Conservation (phyloP, 768 basidiomycete species). For the Galerina marginata region DNA sequence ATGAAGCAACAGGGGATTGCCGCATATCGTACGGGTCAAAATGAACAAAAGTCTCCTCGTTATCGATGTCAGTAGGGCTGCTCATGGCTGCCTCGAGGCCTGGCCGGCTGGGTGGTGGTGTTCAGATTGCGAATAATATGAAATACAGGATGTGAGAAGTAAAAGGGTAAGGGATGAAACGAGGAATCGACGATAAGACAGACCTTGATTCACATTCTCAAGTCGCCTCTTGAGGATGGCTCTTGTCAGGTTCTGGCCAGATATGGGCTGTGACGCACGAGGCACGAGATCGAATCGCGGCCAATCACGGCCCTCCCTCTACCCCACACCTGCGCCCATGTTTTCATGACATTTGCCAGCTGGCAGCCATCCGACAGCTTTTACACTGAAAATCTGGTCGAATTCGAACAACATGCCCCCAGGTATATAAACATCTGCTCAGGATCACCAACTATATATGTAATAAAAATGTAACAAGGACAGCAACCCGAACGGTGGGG, state of each 20-base stretch:
- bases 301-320: background rate
- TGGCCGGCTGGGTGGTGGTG: constrained; percentile 5
- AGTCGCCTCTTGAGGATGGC: constrained; percentile 36
- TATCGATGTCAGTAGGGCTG: constrained; percentile 53
- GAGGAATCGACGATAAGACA: constrained; percentile 24
- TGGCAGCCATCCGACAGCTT: constrained; percentile 7
- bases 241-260: constrained; percentile 32
- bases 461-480: constrained; percentile 31
- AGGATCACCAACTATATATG: constrained; percentile 27
- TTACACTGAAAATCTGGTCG: too few species aligned
- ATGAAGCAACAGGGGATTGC: constrained; percentile 18
- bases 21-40: constrained; percentile 51
- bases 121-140: constrained; percentile 3
- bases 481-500: constrained; percentile 25
- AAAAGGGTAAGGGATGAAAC: constrained; percentile 1
- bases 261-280: constrained; percentile 24
- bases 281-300: constrained; percentile 28
- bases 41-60: constrained; percentile 55
- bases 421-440: constrained; percentile 15
- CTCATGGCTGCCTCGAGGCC: constrained; percentile 35
- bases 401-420: constrained; percentile 3
- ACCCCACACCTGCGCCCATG: constrained; percentile 13
- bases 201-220: constrained; percentile 32
- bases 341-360: constrained; percentile 19
- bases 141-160: constrained; percentile 9